Percentiles rank a stretch among this genome's conserved stretches.
phyloP scores from a whole-genome alignment of 2,329 filamentous ascomycete species.

The Thyridium curvatum region DNA sequence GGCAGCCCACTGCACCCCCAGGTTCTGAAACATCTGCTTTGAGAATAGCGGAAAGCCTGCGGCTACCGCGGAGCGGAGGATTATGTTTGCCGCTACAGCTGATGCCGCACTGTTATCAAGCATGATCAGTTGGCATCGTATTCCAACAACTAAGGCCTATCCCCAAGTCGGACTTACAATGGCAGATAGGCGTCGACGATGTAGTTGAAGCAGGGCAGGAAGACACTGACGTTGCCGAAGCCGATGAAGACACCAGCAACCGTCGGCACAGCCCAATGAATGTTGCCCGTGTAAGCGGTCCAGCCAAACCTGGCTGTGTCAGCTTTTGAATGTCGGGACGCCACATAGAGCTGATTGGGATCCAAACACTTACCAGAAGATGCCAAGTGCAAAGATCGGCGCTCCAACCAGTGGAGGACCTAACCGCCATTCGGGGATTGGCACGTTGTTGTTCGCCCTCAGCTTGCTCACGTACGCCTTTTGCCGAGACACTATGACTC shows the following conservation, averaged over 20 bases:
- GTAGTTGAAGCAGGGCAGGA: slow-evolving; percentile 19
- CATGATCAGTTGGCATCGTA: too few species aligned
- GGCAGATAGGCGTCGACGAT: slow-evolving; percentile 30
- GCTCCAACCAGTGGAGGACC: slow-evolving; percentile 13
- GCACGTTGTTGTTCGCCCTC: slow-evolving; percentile 7
- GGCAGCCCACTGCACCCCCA: slow-evolving; percentile 28
- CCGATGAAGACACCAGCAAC: slow-evolving; percentile 12
- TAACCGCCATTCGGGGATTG: slow-evolving; percentile 15
- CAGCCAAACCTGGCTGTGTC: slow-evolving; percentile 13
- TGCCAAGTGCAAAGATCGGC: slow-evolving; percentile 21
- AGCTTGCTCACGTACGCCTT: slow-evolving; percentile 15
- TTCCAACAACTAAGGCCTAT: too few species aligned
- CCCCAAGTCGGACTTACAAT: slow-evolving; percentile 28
- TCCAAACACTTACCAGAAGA: slow-evolving; percentile 22
- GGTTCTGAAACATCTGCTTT: slow-evolving; percentile 25
- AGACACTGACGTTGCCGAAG: slow-evolving; percentile 14
- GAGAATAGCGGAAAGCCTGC: slow-evolving; percentile 27
- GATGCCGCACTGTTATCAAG: slow-evolving; percentile 29
- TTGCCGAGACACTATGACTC: slow-evolving; percentile 18
- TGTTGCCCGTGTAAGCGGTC: slow-evolving; percentile 9
- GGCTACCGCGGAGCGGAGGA: slow-evolving; percentile 25
- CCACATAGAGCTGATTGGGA: not conserved
- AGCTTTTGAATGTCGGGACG: too few species aligned
- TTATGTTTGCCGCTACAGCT: slow-evolving; percentile 28
- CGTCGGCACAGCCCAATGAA: slow-evolving; percentile 13